Percentiles rank a stretch among this genome's conserved stretches.
These are phyloP conservation scores for Trichosanthes truncata DNA, from an alignment of 306 rosid genomes.

Conservation along the genomic window DNA sequence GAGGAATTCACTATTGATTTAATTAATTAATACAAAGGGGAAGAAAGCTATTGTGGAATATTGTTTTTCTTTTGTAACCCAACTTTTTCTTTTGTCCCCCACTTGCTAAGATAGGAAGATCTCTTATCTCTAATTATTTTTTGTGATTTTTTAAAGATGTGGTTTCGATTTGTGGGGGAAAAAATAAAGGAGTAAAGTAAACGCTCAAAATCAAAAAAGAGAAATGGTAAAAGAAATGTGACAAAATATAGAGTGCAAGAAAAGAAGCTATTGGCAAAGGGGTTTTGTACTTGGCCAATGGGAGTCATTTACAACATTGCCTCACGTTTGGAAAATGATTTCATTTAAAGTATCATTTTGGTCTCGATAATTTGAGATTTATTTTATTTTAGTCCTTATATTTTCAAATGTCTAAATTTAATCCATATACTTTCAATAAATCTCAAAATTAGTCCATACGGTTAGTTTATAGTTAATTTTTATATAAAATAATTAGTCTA, in stretches of 20 bases:
- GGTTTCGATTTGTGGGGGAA: neutral
- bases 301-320: neutral
- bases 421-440: too few relatives aligned
- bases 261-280: neutral
- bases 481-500: too few relatives aligned
- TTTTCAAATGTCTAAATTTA: too few relatives aligned
- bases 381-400: too few relatives aligned
- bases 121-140: neutral
- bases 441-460: too few relatives aligned
- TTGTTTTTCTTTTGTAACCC: neutral
- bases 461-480: too few relatives aligned
- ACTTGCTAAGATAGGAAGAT: neutral
- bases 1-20: neutral
- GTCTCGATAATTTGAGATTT: too few relatives aligned
- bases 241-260: neutral
- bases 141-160: neutral
- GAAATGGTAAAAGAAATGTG: neutral
- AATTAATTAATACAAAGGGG: neutral
- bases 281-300: neutral
- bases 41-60: conserved; percentile 4
- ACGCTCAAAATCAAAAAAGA: neutral
- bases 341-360: too few relatives aligned
- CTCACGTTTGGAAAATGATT: neutral
- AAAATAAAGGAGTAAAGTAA: conserved; percentile 1
- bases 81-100: conserved; percentile 11